Base-by-base conservation (phyloP, 2,329 filamentous ascomycete genomes). In the Beauveria pseudobassiana region DNA sequence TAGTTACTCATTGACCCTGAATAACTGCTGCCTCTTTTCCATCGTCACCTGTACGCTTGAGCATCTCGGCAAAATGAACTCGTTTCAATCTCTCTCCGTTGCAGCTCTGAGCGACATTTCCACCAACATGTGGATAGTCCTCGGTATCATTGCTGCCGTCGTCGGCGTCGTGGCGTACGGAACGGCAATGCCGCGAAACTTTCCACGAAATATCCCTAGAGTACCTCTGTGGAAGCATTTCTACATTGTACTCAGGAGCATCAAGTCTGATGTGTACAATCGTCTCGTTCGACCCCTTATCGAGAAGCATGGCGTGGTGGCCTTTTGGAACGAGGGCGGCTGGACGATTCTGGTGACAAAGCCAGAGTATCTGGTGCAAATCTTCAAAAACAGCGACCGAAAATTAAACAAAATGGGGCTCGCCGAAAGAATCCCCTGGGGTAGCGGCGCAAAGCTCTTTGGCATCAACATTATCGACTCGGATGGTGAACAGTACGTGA, bases 401-500 rank as follows among this genome's bases (percentile, higher is more conserved):
- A 59, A 22, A 20, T 34, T 59, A 5, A 51, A 43, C 30, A 51
- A 51, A 22, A 51, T 51, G 22, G 56, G 46, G 5, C 46, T 59
- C 4, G 46, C 46, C 6, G 46, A 51, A 24, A 16, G 56, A n/a
- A 51, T 59, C 1, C 56, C 56, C 9, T 51, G 56, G 30, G 34
- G 56, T 2, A 53, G 34, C n/a, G 57, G 38, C 14, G 49, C 56
- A 7, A 51, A 45, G 48, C 26, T 60, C 3, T 60, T 60, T 46
- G 57, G 57, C 18, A 38, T 45, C 38, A 60, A 60, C 20, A 30
- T 60, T 9, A 60, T 60, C 28, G 57, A 52, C 40, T 60, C 57
- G 5, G 57, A 60, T n/a, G 57, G 26, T 14, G 57, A 52, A 20
- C 57, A 34, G 5, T 46, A 52, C n/a, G 40, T 34, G 1, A 46